Evolutionary conservation across 352 stramenopile genomes (phyloP), one percentile per base, ranked within the genome.

Genomic region (Globisporangium megalacanthum): DNA sequence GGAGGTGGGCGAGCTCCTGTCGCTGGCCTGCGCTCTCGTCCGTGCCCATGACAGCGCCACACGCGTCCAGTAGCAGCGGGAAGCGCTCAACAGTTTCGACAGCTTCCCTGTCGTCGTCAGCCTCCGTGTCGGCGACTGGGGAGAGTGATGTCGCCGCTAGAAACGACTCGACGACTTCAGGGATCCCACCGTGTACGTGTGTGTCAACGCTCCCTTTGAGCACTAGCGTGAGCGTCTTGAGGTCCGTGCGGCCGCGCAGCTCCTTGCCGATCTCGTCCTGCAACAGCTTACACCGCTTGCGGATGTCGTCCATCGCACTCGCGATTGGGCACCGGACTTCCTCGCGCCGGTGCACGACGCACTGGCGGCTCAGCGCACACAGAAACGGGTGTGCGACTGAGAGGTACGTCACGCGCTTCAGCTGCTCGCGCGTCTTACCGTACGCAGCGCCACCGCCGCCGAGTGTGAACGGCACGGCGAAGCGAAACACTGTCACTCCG

Each of bases 191-290:
- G 51, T 92, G 76, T 9, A 92, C 82, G 44, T 92, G 78, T 0
- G 82, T 89, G 60, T 92, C 79, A 6, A 92, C 81, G 31, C 82
- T 92, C 4, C 82, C 82, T 61, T 92, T 92, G 10, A 92, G 73
- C 44, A 92, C 73, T 19, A 89, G 71, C 19, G 76, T 92, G 31
- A 92, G 62, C 9, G 79, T 86, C 60, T 92, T 90, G 42, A 90
- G 54, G 54, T 92, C 82, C 0, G 70, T 87, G 14, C 56, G 60
- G 0, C 76, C 69, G 10, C 53, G 47, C 1, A 53, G 54, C 45
- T 87, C 77, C 39, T 89, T 89, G 31, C 64, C 54, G 22, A 90
- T 70, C 51, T 91, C 75, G 11, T 74, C 65, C 31, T 73, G 67
- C 6, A 93, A 61, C 54, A 88, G 33, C 0, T 52, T 45, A 20